These are phyloP conservation scores for Zea mays DNA, from an alignment of 176 grass and related monocot species.

Conservation along the genomic window Zm-B73-REFERENCE-NAM-5.0 NC_050100.1:8946001-8946500, in stretches of 20 bases:
- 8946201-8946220: slow-evolving; percentile 84
- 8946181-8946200: slow-evolving; percentile 67
- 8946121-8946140: slow-evolving; percentile 55
- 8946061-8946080: slow-evolving; percentile 58
- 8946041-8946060: slow-evolving; percentile 39
- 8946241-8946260: slow-evolving; percentile 39
- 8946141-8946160: slow-evolving; percentile 12
- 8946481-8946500: not conserved
- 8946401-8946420: not conserved
- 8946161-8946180: slow-evolving; percentile 33
- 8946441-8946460: not conserved
- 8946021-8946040: slow-evolving; percentile 31
- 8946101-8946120: slow-evolving; percentile 54
- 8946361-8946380: not conserved
- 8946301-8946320: not conserved
- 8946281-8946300: not conserved
- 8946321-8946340: not conserved
- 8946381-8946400: not conserved
- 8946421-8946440: not conserved
- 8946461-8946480: not conserved
- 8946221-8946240: slow-evolving; percentile 72
- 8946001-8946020: slow-evolving; percentile 71
- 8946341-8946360: not conserved
- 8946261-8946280: slow-evolving; percentile 13
- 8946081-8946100: slow-evolving; percentile 68